Evolutionary conservation across 768 basidiomycete genomes (phyloP).

Genomic region (Tylopilus felleus): DNA sequence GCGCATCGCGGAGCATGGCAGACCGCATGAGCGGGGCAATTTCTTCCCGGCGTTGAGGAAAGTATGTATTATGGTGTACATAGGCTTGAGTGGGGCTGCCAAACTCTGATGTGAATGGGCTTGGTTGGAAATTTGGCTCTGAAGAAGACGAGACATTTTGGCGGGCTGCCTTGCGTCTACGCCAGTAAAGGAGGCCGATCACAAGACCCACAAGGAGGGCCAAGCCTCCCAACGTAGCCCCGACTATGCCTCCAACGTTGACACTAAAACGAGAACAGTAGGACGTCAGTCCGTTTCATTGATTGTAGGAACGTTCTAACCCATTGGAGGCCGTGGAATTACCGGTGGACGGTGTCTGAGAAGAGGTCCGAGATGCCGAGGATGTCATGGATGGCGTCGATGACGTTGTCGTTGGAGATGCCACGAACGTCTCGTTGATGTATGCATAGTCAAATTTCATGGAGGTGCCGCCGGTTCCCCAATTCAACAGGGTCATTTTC

Average conservation of each 20-base stretch:
- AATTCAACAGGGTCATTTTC: slow-evolving; percentile 21
- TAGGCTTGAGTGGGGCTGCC: neutral
- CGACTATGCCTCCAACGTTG: slow-evolving; percentile 13
- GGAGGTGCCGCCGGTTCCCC: slow-evolving; percentile 12
- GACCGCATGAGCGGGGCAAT: slow-evolving; percentile 8
- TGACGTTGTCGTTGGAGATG: slow-evolving; percentile 1
- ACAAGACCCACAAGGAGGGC: neutral
- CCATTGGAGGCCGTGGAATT: neutral
- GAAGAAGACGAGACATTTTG: neutral
- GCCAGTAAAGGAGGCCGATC: slow-evolving; percentile 5
- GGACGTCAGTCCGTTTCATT: neutral
- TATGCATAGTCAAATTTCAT: slow-evolving; percentile 30
- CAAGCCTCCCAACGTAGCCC: slow-evolving; percentile 13
- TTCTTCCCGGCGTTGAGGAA: neutral
- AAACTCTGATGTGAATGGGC: slow-evolving; percentile 3
- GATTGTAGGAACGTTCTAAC: slow-evolving; percentile 4
- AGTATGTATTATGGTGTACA: neutral
- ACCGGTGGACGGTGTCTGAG: neutral
- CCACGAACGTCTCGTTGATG: slow-evolving; percentile 22
- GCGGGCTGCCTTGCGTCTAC: slow-evolving; percentile 1
- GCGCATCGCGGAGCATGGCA: slow-evolving; percentile 14
- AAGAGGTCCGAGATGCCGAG: neutral
- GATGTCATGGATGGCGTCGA: neutral
- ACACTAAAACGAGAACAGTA: slow-evolving; percentile 3
- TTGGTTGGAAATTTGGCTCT: neutral